Percentiles rank a stretch among this genome's conserved stretches.
phyloP scores from a whole-genome alignment of 208 protist species.

The Herpetomonas muscarum region DNA sequence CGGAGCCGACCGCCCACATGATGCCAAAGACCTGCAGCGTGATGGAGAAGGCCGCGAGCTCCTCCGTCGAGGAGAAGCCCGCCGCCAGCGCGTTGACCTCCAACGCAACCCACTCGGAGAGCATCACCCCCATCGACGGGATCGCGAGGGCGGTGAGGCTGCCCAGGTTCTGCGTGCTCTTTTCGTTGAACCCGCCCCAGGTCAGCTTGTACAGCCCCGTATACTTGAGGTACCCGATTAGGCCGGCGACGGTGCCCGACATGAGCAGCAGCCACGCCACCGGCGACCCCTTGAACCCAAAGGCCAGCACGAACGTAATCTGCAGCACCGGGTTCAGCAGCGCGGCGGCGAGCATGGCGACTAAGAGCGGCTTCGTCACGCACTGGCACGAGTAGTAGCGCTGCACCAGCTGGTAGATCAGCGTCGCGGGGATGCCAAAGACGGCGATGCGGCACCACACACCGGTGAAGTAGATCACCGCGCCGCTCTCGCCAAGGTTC shows the following conservation, averaged over 20 bases:
- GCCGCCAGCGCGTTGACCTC: constrained; percentile 68
- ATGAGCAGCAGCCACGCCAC: constrained; percentile 78
- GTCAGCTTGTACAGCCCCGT: constrained; percentile 59
- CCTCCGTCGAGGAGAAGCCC: constrained; percentile 49
- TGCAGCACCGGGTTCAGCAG: constrained; percentile 66
- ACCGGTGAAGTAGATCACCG: constrained; percentile 65
- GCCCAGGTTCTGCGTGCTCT: constrained; percentile 40
- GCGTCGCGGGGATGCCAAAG: constrained; percentile 59
- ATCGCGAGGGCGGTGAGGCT: constrained; percentile 55
- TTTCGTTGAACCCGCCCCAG: constrained; percentile 69
- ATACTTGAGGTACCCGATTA: constrained; percentile 44
- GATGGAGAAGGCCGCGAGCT: constrained; percentile 79
- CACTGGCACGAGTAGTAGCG: constrained; percentile 86
- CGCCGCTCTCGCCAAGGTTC: constrained; percentile 31
- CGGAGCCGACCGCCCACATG: constrained; percentile 69
- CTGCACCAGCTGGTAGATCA: constrained; percentile 60
- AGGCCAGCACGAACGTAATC: constrained; percentile 49
- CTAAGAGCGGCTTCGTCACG: constrained; percentile 63
- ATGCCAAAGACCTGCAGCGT: constrained; percentile 71
- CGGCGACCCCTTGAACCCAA: constrained; percentile 72
- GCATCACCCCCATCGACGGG: constrained; percentile 84
- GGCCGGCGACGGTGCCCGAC: constrained; percentile 29
- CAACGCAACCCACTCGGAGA: constrained; percentile 81
- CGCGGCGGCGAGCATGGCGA: constrained; percentile 50
- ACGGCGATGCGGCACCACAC: constrained; percentile 61